Evolutionary conservation across 2,329 filamentous ascomycete species (phyloP).

Genomic region (Monosporascus sp.): DNA sequence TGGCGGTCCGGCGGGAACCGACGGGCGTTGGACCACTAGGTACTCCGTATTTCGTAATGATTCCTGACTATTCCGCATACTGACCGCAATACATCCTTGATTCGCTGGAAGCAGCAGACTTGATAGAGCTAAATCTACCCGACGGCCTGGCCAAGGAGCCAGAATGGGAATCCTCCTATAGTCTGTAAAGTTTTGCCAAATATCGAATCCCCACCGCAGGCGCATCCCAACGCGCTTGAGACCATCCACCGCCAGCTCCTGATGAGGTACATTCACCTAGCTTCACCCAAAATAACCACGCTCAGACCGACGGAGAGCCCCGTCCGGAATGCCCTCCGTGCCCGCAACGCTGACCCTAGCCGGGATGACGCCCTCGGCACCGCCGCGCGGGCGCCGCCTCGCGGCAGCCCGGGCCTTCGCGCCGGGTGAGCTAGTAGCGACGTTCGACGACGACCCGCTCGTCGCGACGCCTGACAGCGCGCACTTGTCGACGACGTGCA

Average conservation of each 20-base stretch:
- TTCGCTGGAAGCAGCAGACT: too few species aligned
- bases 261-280: too few species aligned
- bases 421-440: slow-evolving; percentile 42
- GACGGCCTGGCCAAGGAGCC: too few species aligned
- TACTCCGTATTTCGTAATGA: neutral
- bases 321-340: neutral
- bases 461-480: slow-evolving; percentile 44
- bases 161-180: too few species aligned
- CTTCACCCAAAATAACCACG: too few species aligned
- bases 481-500: slow-evolving; percentile 40
- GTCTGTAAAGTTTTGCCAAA: too few species aligned
- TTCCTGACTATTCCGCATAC: neutral
- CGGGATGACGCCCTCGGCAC: slow-evolving; percentile 1
- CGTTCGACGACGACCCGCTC: slow-evolving; percentile 36
- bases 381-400: slow-evolving; percentile 40
- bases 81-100: too few species aligned
- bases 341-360: slow-evolving; percentile 10
- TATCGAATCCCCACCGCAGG: too few species aligned
- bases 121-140: too few species aligned
- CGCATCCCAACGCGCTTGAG: too few species aligned
- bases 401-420: slow-evolving; percentile 36
- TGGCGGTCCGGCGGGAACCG: neutral
- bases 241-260: too few species aligned
- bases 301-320: too few species aligned
- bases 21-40: neutral